Evolutionary conservation across 148 eudicot species (phyloP).

Genomic region (Dysphania ambrosioides): DNA sequence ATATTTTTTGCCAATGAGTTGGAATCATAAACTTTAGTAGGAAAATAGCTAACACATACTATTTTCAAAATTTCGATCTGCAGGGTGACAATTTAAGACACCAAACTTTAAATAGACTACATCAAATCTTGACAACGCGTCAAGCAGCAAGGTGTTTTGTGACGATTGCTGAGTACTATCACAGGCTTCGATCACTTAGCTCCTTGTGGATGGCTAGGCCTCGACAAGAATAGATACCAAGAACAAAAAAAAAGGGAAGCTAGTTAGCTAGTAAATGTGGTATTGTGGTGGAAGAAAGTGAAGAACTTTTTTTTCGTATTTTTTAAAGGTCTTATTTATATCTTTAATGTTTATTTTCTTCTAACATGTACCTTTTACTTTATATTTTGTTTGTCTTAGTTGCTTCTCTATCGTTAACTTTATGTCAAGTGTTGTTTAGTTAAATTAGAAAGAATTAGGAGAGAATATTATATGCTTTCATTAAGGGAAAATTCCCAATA

Average conservation of each 20-base stretch:
- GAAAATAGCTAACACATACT: background rate
- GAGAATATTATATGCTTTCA: too few relatives aligned
- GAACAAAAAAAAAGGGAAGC: background rate
- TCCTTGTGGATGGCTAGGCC: conserved; percentile 86
- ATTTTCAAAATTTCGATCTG: background rate
- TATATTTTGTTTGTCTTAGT: too few relatives aligned
- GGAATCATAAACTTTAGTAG: background rate
- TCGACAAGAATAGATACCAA: conserved; percentile 49
- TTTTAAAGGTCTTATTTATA: too few relatives aligned
- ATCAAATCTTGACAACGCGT: conserved; percentile 64
- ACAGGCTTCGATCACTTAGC: conserved; percentile 93
- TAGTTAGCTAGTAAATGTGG: conserved; percentile 3
- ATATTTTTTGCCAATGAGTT: background rate
- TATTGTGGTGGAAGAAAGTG: conserved; percentile 1
- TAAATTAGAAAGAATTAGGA: too few relatives aligned
- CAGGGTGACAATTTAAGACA: conserved; percentile 88
- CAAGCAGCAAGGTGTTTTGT: conserved; percentile 86
- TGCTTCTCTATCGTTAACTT: too few relatives aligned
- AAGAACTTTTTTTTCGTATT: too few relatives aligned
- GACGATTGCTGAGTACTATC: conserved; percentile 86
- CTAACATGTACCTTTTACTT: too few relatives aligned
- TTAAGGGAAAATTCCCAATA: too few relatives aligned
- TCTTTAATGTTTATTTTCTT: too few relatives aligned
- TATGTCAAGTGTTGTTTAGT: too few relatives aligned
- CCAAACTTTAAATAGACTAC: conserved; percentile 67